Base-by-base conservation (phyloP, 78 protist genomes). In the Pigoraptor vietnamica region DNA sequence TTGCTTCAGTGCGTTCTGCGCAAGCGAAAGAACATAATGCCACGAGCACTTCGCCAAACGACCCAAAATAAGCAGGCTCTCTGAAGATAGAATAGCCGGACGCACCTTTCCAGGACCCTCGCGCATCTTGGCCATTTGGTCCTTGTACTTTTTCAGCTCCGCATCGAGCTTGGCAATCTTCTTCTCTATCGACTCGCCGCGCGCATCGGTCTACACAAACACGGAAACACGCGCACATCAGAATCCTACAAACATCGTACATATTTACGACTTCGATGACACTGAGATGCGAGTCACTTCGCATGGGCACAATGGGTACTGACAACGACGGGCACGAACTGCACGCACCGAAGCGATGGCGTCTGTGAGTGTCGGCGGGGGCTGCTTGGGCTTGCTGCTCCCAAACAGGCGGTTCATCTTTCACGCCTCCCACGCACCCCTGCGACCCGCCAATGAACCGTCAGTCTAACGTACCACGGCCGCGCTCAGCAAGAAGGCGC, bases 141-240 rank as follows among this genome's bases (percentile, higher is more conserved):
- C 88, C 67, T 93, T 92, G 91, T 92, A 92, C 35, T 90, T 94
- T 9, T 67, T 39, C 40, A 96, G 48, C 90, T 96, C 96, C 40
- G 39, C 94, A 87, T 96, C 96, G 29, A 96, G 86, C 40, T 92
- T 90, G 33, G 56, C 89, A 32, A 96, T 96, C 90, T 96, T 96
- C 36, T 94, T 96, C 81, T 96, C 96, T 24, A 94, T 40, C 34
- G 90, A 56, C 32, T 39, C 94, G 40, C 91, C 92, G 29, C 96
- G 93, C n/a, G 55, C 84, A 81, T 94, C 97, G 48, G 94, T 86
- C 96, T 94, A 37, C 32, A 40, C 24, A 34, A 24, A 84, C 37
- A 6, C 21, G 37, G 29, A 10, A 24, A 1, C 33, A 67, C 83
- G 6, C 6, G 34, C 2, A 24, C 6, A 24, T 23, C 33, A 24